Evolutionary conservation across 1,284 basidiomycete genomes (phyloP), one percentile per base, ranked within the genome.

Genomic region (Somion occarium): DNA sequence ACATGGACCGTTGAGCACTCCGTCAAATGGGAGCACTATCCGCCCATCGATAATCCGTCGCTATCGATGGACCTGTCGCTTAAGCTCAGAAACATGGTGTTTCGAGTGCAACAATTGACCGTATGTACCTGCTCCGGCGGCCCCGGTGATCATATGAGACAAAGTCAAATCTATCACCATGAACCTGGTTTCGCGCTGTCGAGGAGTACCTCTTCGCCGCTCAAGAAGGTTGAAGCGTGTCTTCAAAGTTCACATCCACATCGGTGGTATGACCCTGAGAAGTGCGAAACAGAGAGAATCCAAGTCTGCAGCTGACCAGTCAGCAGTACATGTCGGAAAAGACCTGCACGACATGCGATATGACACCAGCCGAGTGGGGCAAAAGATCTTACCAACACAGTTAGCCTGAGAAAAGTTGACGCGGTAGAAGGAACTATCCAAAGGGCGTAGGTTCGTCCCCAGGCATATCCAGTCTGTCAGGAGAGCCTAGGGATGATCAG

Each of bases 21-120:
- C n/a, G n/a, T n/a, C n/a, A n/a, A n/a, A n/a, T n/a, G n/a, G n/a
- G n/a, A n/a, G n/a, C n/a, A n/a, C n/a, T n/a, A n/a, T 34, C 15
- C 30, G 24, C 44, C 24, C 24, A 30, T 46, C 44, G 44, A 46
- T 46, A 27, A 46, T 46, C 44, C 15, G 26, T 46, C 19, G 24
- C 18, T 18, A 46, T 46, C 44, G 44, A 46, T 46, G 24, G 24
- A n/a, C 39, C 39, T 42, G 9, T 22, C 39, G 15, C 20, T n/a
- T 42, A n/a, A 18, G n/a, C 39, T 42, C 39, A 18, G 9, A n/a
- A 18, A 9, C 39, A 42, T 18, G 9, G 39, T 42, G 39, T n/a
- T 22, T 18, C 39, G 39, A n/a, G 18, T 7, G 20, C n/a, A 42
- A 42, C 15, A 42, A 46, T 26, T 46, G 24, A 46, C 44, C 44